Evolutionary conservation across 106 monocot genomes (phyloP), one percentile per base, ranked within the genome.

Genomic region (Acanthochlamys bracteata): DNA sequence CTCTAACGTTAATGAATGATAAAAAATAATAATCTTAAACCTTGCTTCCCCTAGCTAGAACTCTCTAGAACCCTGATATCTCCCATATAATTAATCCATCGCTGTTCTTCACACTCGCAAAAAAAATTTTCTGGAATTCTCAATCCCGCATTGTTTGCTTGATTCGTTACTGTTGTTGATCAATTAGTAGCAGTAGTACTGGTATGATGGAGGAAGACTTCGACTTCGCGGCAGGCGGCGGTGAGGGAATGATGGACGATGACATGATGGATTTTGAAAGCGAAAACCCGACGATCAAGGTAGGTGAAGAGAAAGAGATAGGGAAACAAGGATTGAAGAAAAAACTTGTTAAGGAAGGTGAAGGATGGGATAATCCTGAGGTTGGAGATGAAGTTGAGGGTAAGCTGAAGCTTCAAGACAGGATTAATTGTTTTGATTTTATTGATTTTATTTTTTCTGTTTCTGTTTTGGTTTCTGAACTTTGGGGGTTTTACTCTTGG

Each of bases 221-320:
- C 73, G 81, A 89, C 27, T 19, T 89, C 42, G 20, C 69, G 33
- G 33, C 33, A 33, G 33, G 33, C 7, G 79, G 73, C 10, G 71
- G 56, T 24, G 80, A 77, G 11, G 74, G 53, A 20, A 64, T 71
- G 81, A 77, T 60, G 69, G 56, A 67, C 57, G 80, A 78, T 66
- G 74, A 52, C 23, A 72, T 69, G 74, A 67, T 74, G 71, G 83
- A 71, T 22, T 26, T 75, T 8, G 56, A 66, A 23, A 78, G 65
- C 19, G 75, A 75, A 3, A 23, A 25, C 24, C 78, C 78, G 17
- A 33, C 24, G 8, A 4, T 82, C 22, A 92, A 88, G 74, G 92
- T 79, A 24, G 92, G 92, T 20, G 93, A 93, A 78, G 88, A 88
- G 89, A 88, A 84, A 82, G 88, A 92, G 84, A 88, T 88, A 69